A percentile compares a stretch with the other conserved stretches of the same genome.
Conservation (phyloP, 2,329 filamentous ascomycete species). For the Pezicula radicicola region DNA sequence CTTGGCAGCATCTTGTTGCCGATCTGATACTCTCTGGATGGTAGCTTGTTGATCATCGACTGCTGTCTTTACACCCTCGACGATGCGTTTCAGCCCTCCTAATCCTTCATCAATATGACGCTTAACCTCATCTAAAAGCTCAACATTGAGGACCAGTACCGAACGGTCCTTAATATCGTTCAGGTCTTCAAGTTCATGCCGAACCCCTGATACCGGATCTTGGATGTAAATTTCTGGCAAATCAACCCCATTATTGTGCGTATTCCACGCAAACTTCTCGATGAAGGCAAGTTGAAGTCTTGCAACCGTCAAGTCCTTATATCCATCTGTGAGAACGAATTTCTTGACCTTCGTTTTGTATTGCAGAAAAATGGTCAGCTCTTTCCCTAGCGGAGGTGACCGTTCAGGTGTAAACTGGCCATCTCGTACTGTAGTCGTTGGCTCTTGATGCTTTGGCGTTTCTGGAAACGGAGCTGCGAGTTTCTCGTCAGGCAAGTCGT, state of each 20-base stretch:
- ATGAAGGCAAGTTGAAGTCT: constrained; percentile 94
- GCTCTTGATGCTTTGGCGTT: constrained; percentile 11
- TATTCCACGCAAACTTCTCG: constrained; percentile 99
- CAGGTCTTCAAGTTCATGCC: constrained; percentile 92
- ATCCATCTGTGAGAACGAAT: constrained; percentile 82
- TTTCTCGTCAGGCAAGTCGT: constrained; percentile 7
- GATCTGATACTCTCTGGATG: constrained; percentile 83
- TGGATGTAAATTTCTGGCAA: constrained; percentile 98
- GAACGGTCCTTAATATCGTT: constrained; percentile 91
- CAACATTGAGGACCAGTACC: constrained; percentile 91
- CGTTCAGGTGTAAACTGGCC: constrained; percentile 55
- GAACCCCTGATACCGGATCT: constrained; percentile 91
- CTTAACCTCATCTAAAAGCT: constrained; percentile 93
- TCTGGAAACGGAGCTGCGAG: constrained; percentile 9
- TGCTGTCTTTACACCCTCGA: constrained; percentile 82
- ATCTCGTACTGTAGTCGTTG: constrained; percentile 34
- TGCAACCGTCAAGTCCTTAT: constrained; percentile 80
- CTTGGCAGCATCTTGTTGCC: constrained; percentile 84
- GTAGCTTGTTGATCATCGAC: constrained; percentile 80
- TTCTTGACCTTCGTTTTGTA: constrained; percentile 98
- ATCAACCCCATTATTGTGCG: constrained; percentile 87
- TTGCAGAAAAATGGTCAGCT: constrained; percentile 90
- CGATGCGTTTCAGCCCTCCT: constrained; percentile 71
- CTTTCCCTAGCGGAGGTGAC: constrained; percentile 73
- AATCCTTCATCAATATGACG: constrained; percentile 92